Percentiles rank a stretch among this genome's conserved stretches.
These are phyloP conservation scores for Delitschia confertaspora DNA, from an alignment of 495 filamentous ascomycete genomes.

Conservation along the genomic window DNA sequence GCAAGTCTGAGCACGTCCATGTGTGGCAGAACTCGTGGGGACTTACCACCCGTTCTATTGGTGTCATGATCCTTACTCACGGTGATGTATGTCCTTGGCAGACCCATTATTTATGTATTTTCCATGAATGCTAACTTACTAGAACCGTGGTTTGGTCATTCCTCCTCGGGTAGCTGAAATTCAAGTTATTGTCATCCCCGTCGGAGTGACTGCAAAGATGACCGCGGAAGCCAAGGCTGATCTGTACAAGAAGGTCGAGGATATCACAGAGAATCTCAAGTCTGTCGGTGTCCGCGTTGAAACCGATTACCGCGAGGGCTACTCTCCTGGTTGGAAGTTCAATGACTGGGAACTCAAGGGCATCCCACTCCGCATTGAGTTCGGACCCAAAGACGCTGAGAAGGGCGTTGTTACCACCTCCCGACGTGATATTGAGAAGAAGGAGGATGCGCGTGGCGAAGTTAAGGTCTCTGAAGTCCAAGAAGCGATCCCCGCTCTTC, in stretches of 20 bases:
- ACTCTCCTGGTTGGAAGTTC: conserved; percentile 95
- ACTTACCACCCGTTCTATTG: conserved; percentile 87
- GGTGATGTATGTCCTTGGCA: conserved; percentile 46
- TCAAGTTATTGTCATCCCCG: conserved; percentile 84
- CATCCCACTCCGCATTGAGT: conserved; percentile 85
- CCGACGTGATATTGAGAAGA: conserved; percentile 69
- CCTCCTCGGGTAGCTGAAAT: conserved; percentile 80
- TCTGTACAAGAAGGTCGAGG: conserved; percentile 62
- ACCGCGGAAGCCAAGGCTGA: conserved; percentile 63
- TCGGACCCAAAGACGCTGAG: conserved; percentile 84
- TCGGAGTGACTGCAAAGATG: conserved; percentile 73
- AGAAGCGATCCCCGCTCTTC: conserved; percentile 61
- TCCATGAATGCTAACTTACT: too few relatives aligned
- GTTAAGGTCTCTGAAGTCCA: conserved; percentile 64
- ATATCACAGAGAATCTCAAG: conserved; percentile 47
- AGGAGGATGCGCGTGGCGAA: conserved; percentile 55
- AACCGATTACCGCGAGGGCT: conserved; percentile 70
- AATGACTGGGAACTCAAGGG: conserved; percentile 96
- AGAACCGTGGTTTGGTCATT: conserved; percentile 86
- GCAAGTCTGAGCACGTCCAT: conserved; percentile 57
- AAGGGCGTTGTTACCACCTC: conserved; percentile 75
- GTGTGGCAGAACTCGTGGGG: conserved; percentile 99
- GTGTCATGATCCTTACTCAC: conserved; percentile 97
- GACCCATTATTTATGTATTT: neutral
- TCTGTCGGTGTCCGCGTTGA: conserved; percentile 42